A percentile compares a stretch with the other conserved stretches of the same genome.
Evolutionary conservation across 2,329 filamentous ascomycete species (phyloP).

Genomic region (Penicillium thymicola): DNA sequence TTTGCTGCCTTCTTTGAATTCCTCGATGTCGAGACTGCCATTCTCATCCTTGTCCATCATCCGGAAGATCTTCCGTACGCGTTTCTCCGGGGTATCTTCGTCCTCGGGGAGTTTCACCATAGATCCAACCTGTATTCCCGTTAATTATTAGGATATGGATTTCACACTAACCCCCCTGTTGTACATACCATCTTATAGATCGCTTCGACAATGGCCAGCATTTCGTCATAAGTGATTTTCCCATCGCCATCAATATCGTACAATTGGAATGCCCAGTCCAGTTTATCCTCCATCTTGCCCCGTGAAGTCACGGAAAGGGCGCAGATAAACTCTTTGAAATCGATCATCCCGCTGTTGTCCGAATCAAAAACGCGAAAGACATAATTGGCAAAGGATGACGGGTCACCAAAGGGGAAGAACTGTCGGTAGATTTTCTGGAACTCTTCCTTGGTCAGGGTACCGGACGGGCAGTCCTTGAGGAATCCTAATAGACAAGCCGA

Average conservation of each 20-base stretch:
- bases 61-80: constrained; percentile 94
- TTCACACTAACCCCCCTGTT: neutral
- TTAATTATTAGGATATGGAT: constrained; percentile 6
- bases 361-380: constrained; percentile 99
- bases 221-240: constrained; percentile 98
- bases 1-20: constrained; percentile 99
- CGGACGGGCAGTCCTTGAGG: constrained; percentile 95
- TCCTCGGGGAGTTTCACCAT: constrained; percentile 99
- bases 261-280: constrained; percentile 98
- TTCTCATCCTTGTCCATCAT: constrained; percentile 99
- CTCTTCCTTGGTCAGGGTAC: constrained; percentile 95
- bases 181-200: constrained; percentile 95
- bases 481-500: constrained; percentile 67
- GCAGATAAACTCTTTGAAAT: constrained; percentile 99
- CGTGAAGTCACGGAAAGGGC: constrained; percentile 93
- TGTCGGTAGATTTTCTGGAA: constrained; percentile 99
- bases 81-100: constrained; percentile 98
- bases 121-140: constrained; percentile 70
- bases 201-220: constrained; percentile 96
- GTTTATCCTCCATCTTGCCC: constrained; percentile 98
- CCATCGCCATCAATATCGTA: constrained; percentile 99
- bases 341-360: constrained; percentile 94
- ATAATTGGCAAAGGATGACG: constrained; percentile 95
- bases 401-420: constrained; percentile 98
- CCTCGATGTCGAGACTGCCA: constrained; percentile 90